Evolutionary conservation across 208 protist species (phyloP), one percentile per base, ranked within the genome.

Genomic region (Naegleria gruberi): DNA sequence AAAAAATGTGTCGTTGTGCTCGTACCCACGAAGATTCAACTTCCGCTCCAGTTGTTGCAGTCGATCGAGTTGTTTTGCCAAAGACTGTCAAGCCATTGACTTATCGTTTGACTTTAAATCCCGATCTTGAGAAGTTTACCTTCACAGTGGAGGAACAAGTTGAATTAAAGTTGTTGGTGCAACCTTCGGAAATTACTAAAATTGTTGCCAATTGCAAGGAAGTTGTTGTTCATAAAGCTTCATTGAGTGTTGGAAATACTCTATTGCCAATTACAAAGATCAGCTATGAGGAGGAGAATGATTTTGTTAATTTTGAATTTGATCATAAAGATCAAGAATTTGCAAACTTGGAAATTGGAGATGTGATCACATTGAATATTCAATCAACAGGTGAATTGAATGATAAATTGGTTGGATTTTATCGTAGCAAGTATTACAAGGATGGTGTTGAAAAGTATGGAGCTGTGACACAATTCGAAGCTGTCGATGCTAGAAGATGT

Each of bases 361-460:
- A 77, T 37, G n/a, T 77, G 7, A 8, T 77, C 30, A 77, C 65
- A 37, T 26, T 88, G 2, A 26, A 15, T 42, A 4, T 88, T 51
- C 34, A 57, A 30, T 88, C 46, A 26, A 88, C 43, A 8, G 98
- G 96, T 90, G 93, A 93, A 26, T 94, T 98, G 5, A 98, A 97
- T 91, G 97, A 98, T 82, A 95, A 95, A 74, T 91, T 98, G 89
- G 92, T 93, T 47, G 97, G 96, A 1, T 98, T 98, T 91, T 98
- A 99, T 93, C 94, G 97, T 55, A 95, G 93, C 90, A 94, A 95
- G 91, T 95, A 90, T 47, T 57, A 86, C 26, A 47, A 45, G 15
- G n/a, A 89, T 77, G 96, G 95, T 4, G 89, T 91, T n/a, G 88
- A 93, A 34, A 46, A 90, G 3, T 96, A 93, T 77, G 91, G 98